phyloP scores from a whole-genome alignment of 1,284 basidiomycete genomes.

The Ceratobasidium papillatum region DNA sequence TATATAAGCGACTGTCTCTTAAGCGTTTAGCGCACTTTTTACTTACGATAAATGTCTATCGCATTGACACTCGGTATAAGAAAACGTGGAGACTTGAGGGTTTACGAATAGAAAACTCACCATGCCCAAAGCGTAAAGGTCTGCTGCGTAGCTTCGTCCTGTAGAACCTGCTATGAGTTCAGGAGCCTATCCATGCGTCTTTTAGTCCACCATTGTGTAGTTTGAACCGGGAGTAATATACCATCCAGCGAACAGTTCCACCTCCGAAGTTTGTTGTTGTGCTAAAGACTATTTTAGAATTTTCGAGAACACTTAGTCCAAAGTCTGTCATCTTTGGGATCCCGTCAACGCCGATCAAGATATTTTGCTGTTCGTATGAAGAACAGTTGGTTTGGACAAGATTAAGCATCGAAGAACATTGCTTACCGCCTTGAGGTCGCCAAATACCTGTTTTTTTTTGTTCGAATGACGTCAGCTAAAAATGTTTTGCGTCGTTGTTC shows the following conservation, averaged over 20 bases:
- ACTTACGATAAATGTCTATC: background rate
- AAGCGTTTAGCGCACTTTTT: no score
- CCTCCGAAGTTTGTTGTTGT: background rate
- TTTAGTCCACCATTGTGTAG: background rate
- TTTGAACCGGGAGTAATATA: background rate
- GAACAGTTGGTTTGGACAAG: no score
- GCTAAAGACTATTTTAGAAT: background rate
- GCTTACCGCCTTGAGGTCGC: conserved; percentile 1
- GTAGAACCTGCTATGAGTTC: background rate
- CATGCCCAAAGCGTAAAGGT: conserved; percentile 6
- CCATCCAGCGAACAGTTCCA: conserved; percentile 1
- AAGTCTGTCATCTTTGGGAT: background rate
- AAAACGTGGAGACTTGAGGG: no score
- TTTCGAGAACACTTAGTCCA: background rate
- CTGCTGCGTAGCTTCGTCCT: background rate
- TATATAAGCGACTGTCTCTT: no score
- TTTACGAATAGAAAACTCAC: background rate
- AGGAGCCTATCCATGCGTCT: background rate
- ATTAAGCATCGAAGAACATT: no score
- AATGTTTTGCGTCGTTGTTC: no score
- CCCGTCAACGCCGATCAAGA: background rate
- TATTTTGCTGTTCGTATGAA: background rate
- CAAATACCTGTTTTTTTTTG: conserved; percentile 5
- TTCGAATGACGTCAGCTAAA: no score
- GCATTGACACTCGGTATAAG: no score